These are phyloP conservation scores for Cocos nucifera DNA, from an alignment of 176 grass and related monocot species.

Conservation along the genomic window DNA sequence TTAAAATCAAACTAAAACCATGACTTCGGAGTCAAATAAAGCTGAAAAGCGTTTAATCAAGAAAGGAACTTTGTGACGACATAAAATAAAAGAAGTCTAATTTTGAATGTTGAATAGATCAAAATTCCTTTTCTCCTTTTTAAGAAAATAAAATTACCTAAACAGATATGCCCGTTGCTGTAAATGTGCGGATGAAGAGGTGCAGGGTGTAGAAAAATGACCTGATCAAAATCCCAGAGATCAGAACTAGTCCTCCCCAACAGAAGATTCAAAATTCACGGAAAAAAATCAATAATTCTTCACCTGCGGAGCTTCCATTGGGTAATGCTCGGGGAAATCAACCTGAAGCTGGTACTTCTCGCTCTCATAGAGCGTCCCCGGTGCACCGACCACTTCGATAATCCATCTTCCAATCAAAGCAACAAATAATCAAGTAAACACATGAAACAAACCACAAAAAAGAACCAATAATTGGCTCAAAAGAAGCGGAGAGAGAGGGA, in stretches of 20 bases:
- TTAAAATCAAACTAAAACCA: no score
- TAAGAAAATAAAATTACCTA: constrained; percentile 41
- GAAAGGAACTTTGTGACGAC: no score
- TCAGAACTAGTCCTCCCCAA: neutral
- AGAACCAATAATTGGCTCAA: neutral
- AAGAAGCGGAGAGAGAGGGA: neutral
- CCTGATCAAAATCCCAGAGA: constrained; percentile 22
- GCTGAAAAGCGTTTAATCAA: no score
- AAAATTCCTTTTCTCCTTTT: no score
- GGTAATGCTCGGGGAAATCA: constrained; percentile 96
- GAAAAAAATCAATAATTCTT: neutral
- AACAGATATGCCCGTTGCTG: constrained; percentile 91
- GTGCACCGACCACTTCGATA: constrained; percentile 66
- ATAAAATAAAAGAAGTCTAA: no score
- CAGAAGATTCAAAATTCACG: neutral
- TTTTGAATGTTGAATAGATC: no score
- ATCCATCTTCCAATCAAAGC: constrained; percentile 44
- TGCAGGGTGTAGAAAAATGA: constrained; percentile 88
- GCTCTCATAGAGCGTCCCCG: constrained; percentile 53
- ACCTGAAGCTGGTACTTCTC: constrained; percentile 85
- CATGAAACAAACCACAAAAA: neutral
- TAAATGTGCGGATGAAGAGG: constrained; percentile 90
- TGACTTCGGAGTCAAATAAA: no score
- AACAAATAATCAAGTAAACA: no score
- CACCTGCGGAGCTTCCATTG: constrained; percentile 88